Evolutionary conservation across 306 rosid genomes (phyloP), one percentile per base, ranked within the genome.

Genomic region (Coriaria nepalensis): DNA sequence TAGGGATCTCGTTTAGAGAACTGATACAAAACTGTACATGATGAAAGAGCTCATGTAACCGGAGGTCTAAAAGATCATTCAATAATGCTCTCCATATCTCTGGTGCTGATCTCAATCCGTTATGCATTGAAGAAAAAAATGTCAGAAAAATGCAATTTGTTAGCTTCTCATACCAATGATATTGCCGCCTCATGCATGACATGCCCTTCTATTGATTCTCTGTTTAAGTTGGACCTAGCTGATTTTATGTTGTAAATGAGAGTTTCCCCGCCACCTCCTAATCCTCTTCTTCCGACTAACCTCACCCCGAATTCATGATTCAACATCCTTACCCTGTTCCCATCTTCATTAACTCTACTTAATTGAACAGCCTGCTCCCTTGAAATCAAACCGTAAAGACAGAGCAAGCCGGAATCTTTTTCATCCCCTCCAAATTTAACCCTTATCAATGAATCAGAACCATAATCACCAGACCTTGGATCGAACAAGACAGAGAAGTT

Each of bases 201-300:
- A n/a, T n/a, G n/a, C n/a, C n/a, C n/a, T n/a, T n/a, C n/a, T n/a
- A n/a, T n/a, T n/a, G n/a, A n/a, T 46, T 37, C 61, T 44, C 52
- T 68, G 49, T 12, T 50, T 48, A 20, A 62, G 45, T 62, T 53
- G 49, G 71, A 63, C n/a, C n/a, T n/a, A n/a, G 62, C 76, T 40
- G 59, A 42, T 57, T 62, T 73, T 64, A 86, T 57, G 71, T 32
- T 44, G 57, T 56, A 52, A 13, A 86, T 60, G 45, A 86, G 71
- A 51, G 93, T 64, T 50, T 73, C 76, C 54, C 61, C 93, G 11
- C 56, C 64, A 54, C 70, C 50, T 49, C 57, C 57, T 43, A 86
- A 61, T 32, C 93, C 82, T 46, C 71, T 81, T 57, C 76, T 86
- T 65, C 95, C 95, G 54, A 81, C 82, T 69, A 81, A 68, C 61